These are phyloP conservation scores for Alternaria burnsii DNA, from an alignment of 2,329 filamentous ascomycete genomes.

Conservation along the genomic window DNA sequence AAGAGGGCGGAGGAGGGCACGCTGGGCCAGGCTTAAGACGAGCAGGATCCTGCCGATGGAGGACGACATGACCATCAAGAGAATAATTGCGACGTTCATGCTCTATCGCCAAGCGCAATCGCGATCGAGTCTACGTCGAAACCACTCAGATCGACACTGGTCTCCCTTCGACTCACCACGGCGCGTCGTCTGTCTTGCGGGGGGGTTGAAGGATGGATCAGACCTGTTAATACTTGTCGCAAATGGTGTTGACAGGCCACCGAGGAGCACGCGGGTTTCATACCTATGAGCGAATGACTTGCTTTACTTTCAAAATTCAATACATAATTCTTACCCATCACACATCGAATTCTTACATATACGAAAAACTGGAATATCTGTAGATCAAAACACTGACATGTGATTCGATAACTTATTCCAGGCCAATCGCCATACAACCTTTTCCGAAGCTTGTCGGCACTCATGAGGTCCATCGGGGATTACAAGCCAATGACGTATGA, in stretches of 20 bases:
- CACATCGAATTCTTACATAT: background rate
- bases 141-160: background rate
- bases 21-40: background rate
- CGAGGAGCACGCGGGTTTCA: background rate
- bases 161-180: background rate
- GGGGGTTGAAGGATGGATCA: background rate
- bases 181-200: background rate
- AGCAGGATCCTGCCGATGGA: background rate
- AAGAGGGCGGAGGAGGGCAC: background rate
- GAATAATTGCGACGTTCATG: slow-evolving; percentile 3
- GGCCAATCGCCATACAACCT: background rate
- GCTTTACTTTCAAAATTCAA: slow-evolving; percentile 15
- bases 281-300: slow-evolving; percentile 4
- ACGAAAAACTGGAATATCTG: background rate
- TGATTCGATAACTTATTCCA: background rate
- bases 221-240: background rate
- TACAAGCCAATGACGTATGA: slow-evolving; percentile 7
- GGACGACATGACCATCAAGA: background rate
- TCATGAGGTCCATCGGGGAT: slow-evolving; percentile 12
- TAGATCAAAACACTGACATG: background rate
- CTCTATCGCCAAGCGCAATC: background rate
- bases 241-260: background rate
- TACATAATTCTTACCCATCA: slow-evolving; percentile 11
- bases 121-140: slow-evolving; percentile 2
- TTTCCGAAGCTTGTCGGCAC: slow-evolving; percentile 16